phyloP scores from a whole-genome alignment of 2,329 filamentous ascomycete species.

The Lasiodiplodia sp. region DNA sequence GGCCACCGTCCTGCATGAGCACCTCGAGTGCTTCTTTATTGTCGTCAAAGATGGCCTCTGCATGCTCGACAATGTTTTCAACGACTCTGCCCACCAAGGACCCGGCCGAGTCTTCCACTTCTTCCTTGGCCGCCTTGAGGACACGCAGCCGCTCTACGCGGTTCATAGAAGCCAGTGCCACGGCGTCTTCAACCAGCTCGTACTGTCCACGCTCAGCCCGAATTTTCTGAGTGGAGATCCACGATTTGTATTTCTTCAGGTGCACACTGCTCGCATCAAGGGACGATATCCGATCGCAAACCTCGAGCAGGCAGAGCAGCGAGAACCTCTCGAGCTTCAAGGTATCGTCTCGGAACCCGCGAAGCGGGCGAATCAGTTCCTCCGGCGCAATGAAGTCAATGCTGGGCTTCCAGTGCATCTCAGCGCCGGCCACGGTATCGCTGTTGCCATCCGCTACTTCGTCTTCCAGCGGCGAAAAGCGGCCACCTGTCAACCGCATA shows the following conservation, averaged over 20 bases:
- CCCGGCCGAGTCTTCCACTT: neutral
- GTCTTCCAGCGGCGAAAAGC: conserved; percentile 10
- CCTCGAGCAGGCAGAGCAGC: conserved; percentile 15
- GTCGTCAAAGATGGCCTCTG: conserved; percentile 27
- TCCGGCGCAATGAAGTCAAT: conserved; percentile 29
- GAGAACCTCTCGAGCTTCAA: conserved; percentile 16
- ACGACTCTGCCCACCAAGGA: conserved; percentile 8
- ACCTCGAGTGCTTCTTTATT: conserved; percentile 10
- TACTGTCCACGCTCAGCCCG: no score
- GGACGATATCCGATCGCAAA: neutral
- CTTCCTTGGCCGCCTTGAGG: neutral
- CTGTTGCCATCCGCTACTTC: neutral
- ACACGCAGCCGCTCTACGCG: no score
- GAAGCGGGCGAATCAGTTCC: conserved; percentile 25
- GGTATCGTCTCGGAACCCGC: neutral
- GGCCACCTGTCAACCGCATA: conserved; percentile 28
- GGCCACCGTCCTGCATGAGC: conserved; percentile 17
- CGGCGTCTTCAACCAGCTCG: no score
- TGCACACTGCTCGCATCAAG: neutral
- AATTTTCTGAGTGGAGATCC: conserved; percentile 6
- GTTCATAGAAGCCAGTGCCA: no score
- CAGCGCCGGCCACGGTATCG: conserved; percentile 28
- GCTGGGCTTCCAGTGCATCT: conserved; percentile 37
- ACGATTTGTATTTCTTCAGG: neutral
- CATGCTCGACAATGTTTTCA: conserved; percentile 30